These are phyloP conservation scores for Cyamopsis tetragonoloba DNA, from an alignment of 306 rosid species.

Conservation along the genomic window DNA sequence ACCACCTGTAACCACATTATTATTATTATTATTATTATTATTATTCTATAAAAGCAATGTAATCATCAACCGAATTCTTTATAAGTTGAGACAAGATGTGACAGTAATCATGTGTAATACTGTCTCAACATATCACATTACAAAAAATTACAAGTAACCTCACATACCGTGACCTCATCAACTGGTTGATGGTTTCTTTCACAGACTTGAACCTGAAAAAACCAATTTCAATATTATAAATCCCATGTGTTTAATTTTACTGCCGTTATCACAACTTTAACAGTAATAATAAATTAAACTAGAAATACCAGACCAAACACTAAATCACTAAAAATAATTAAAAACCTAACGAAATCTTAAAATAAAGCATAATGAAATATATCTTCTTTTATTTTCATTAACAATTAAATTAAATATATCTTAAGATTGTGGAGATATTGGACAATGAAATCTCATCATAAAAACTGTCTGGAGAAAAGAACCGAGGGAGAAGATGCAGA, in stretches of 20 bases:
- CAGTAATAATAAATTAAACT: not conserved
- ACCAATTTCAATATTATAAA: conserved; percentile 1
- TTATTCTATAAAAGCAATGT: conserved; percentile 26
- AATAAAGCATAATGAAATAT: not conserved
- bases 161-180: conserved; percentile 84
- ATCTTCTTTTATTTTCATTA: too few species aligned
- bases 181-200: conserved; percentile 97
- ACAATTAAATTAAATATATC: not conserved
- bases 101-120: not conserved
- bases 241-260: not conserved
- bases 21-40: too few species aligned
- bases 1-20: conserved; percentile 49
- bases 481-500: not conserved
- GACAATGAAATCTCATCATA: not conserved
- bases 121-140: not conserved
- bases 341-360: not conserved
- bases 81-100: not conserved
- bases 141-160: conserved; percentile 18
- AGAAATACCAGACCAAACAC: conserved; percentile 1
- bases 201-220: conserved; percentile 79
- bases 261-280: not conserved
- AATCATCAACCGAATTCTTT: not conserved
- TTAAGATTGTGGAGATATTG: not conserved
- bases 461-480: not conserved
- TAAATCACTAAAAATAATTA: not conserved